A percentile compares a stretch with the other conserved stretches of the same genome.
Evolutionary conservation across 75 land plant genomes (phyloP).

Genomic region (Pinus tabuliformis): DNA sequence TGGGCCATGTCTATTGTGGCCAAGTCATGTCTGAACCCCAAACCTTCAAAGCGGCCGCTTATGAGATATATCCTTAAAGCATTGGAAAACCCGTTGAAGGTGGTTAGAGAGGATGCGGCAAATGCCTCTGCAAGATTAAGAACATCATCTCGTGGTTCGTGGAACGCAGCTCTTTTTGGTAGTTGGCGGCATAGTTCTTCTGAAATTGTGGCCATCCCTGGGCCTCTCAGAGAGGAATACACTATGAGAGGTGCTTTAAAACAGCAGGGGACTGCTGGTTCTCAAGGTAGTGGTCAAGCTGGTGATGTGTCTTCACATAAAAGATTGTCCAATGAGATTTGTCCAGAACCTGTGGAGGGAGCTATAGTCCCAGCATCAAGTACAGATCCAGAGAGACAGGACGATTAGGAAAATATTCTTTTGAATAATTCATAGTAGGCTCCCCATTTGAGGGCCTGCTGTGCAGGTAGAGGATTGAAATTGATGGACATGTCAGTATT

Average conservation of each 20-base stretch:
- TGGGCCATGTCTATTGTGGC: conserved; percentile 99
- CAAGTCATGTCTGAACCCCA: conserved; percentile 81
- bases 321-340: conserved; percentile 58
- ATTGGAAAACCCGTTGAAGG: conserved; percentile 86
- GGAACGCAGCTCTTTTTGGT: conserved; percentile 92
- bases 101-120: conserved; percentile 77
- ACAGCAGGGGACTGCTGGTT: conserved; percentile 31
- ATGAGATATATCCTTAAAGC: conserved; percentile 87
- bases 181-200: conserved; percentile 93
- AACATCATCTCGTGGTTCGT: conserved; percentile 83
- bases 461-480: conserved; percentile 3
- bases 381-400: conserved; percentile 18
- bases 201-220: conserved; percentile 47
- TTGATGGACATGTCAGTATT: not conserved
- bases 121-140: conserved; percentile 65
- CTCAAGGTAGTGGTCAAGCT: conserved; percentile 34
- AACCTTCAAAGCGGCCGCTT: conserved; percentile 76
- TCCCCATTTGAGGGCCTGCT: conserved; percentile 41
- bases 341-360: conserved; percentile 58
- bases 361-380: conserved; percentile 9
- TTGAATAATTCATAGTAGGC: conserved; percentile 25
- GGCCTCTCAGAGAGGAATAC: conserved; percentile 45
- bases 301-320: conserved; percentile 28
- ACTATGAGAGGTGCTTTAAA: conserved; percentile 27
- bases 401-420: conserved; percentile 21